These are phyloP conservation scores for Penicillium sp. DNA, from an alignment of 2,329 filamentous ascomycete species.

Conservation along the genomic window DNA sequence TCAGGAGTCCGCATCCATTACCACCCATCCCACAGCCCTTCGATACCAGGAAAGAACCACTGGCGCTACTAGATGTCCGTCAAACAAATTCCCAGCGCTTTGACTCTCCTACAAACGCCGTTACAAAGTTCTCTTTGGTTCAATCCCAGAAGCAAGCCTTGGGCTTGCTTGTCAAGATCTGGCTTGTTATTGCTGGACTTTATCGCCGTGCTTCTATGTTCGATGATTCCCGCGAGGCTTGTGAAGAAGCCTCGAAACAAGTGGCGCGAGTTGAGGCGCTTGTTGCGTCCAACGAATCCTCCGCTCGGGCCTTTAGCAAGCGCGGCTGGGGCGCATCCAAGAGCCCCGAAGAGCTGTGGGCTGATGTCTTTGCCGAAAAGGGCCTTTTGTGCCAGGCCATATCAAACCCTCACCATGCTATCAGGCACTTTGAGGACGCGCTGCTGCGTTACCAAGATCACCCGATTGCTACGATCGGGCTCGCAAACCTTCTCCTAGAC, in stretches of 20 bases:
- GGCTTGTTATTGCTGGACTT: slow-evolving; percentile 85
- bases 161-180: slow-evolving; percentile 71
- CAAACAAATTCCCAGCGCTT: slow-evolving; percentile 39
- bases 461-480: slow-evolving; percentile 72
- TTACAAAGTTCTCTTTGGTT: slow-evolving; percentile 52
- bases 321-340: slow-evolving; percentile 77
- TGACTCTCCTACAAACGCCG: slow-evolving; percentile 41
- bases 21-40: slow-evolving; percentile 38
- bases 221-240: slow-evolving; percentile 77
- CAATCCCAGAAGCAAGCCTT: slow-evolving; percentile 59
- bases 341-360: slow-evolving; percentile 81
- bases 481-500: slow-evolving; percentile 84
- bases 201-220: slow-evolving; percentile 80
- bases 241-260: slow-evolving; percentile 78
- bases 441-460: slow-evolving; percentile 80
- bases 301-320: slow-evolving; percentile 61
- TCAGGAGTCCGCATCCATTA: slow-evolving; percentile 35
- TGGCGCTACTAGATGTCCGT: slow-evolving; percentile 43
- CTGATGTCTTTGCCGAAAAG: slow-evolving; percentile 77
- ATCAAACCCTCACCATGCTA: slow-evolving; percentile 66
- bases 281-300: slow-evolving; percentile 62
- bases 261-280: slow-evolving; percentile 71
- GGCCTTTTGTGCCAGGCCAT: slow-evolving; percentile 67
- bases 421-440: slow-evolving; percentile 78
- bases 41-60: slow-evolving; percentile 45